phyloP scores from a whole-genome alignment of 768 basidiomycete species.

The Leucosporidium scottii region DNA sequence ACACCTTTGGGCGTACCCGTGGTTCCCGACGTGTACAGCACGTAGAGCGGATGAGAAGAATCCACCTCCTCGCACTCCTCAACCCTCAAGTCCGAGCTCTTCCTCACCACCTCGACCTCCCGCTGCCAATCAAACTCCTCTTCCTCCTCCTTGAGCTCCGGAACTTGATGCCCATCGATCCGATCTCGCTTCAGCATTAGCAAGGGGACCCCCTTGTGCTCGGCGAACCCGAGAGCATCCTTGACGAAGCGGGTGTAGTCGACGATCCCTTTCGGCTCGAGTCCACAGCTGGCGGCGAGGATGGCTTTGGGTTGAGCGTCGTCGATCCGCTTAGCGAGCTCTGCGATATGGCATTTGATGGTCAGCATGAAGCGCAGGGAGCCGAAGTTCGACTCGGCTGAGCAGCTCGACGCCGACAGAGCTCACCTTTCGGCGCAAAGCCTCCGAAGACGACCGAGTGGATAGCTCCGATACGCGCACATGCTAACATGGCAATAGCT shows the following conservation, averaged over 20 bases:
- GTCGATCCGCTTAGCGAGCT: conserved; percentile 11
- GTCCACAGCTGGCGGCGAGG: conserved; percentile 7
- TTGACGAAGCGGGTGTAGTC: conserved; percentile 3
- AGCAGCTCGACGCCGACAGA: background rate
- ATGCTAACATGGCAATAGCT: conserved; percentile 2
- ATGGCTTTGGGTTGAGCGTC: background rate
- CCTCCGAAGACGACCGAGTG: conserved; percentile 14
- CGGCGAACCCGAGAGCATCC: background rate
- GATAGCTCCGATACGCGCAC: conserved; percentile 1
- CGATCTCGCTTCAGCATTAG: background rate
- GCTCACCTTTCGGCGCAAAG: conserved; percentile 5
- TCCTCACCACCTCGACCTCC: background rate
- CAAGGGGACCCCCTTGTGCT: background rate
- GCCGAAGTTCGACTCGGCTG: too few species aligned
- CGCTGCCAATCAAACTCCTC: background rate
- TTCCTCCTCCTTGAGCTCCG: background rate
- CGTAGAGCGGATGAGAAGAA: background rate
- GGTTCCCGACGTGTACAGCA: conserved; percentile 7
- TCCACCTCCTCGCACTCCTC: background rate
- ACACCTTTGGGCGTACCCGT: conserved; percentile 5
- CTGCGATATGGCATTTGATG: background rate
- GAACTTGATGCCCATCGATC: background rate
- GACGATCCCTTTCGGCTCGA: conserved; percentile 5
- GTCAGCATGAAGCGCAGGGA: background rate
- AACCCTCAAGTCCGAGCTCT: background rate